Evolutionary conservation across 2,329 filamentous ascomycete genomes (phyloP), one percentile per base, ranked within the genome.

Genomic region (Pyrenophora teres): DNA sequence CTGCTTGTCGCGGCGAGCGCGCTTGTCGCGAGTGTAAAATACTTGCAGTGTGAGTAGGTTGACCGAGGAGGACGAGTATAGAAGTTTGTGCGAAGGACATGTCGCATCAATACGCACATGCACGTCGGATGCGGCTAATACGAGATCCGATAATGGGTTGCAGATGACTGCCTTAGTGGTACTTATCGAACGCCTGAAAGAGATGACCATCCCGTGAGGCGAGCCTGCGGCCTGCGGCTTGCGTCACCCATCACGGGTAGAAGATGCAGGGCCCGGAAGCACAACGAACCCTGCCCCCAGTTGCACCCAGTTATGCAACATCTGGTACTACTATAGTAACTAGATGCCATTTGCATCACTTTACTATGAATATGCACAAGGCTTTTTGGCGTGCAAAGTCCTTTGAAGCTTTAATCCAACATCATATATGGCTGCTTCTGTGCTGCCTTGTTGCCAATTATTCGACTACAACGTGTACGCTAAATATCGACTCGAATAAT

Each of bases 1-100:
- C 31, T 54, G 63, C 43, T 41, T 62, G 52, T 53, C 48, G 63
- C 61, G 61, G 57, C 41, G 54, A 48, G 45, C 52, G 59, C 59
- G 59, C 56, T 54, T 61, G 39, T 52, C 38, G 49, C 49, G 39
- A 52, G n/a, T 43, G 44, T n/a, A 47, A 42, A 36, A 19, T 33
- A 25, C 21, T 31, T 6, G 25, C 16, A 18, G 16, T n/a, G 33
- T 39, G 36, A 32, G 19, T 37, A 19, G 41, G 19, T 36, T 31
- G 39, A 30, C 18, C 21, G 25, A 38, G 27, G 35, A n/a, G 30
- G 33, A 32, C 23, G n/a, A 31, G 30, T 9, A 30, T 9, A 37
- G 16, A 32, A 18, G 40, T n/a, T 9, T n/a, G 32, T 23, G 21
- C 35, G 27, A 21, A 27, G 33, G 32, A 27, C 4, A 23, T 12